A percentile compares a stretch with the other conserved stretches of the same genome.
Evolutionary conservation across 2,329 filamentous ascomycete genomes (phyloP).

Genomic region (Trichoderma gracile): DNA sequence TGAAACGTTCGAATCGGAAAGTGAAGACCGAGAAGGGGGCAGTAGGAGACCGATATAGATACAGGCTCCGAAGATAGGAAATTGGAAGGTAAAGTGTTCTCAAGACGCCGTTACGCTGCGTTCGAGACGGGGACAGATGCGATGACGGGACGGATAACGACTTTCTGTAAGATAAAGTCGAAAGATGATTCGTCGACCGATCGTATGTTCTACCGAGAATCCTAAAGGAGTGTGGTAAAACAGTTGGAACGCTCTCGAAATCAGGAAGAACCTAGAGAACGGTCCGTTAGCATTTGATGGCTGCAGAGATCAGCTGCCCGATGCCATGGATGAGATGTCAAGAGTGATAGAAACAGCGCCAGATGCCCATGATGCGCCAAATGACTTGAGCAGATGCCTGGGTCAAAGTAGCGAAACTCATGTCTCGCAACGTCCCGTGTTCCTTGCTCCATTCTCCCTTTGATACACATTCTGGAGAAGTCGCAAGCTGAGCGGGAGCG

Average conservation of each 20-base stretch:
- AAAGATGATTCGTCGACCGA: conserved; percentile 34
- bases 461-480: background rate
- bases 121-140: conserved; percentile 32
- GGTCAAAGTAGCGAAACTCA: background rate
- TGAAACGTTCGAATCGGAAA: conserved; percentile 33
- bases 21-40: conserved; percentile 38
- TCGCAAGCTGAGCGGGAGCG: no score
- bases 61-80: conserved; percentile 39
- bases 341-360: background rate
- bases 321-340: background rate
- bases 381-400: background rate
- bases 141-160: conserved; percentile 27
- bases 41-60: conserved; percentile 37
- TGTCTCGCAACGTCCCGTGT: background rate
- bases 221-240: conserved; percentile 45
- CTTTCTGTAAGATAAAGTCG: conserved; percentile 33
- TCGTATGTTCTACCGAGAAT: conserved; percentile 43
- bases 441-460: background rate
- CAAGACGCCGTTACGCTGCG: conserved; percentile 46
- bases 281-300: conserved; percentile 31
- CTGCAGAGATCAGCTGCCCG: background rate
- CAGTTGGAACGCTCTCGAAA: conserved; percentile 45
- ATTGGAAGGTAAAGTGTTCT: conserved; percentile 39
- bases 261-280: conserved; percentile 43
- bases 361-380: background rate